Percentiles rank a stretch among this genome's conserved stretches.
Evolutionary conservation across 129 eudicot species (phyloP).

Genomic region (Ambrosia artemisiifolia): DNA sequence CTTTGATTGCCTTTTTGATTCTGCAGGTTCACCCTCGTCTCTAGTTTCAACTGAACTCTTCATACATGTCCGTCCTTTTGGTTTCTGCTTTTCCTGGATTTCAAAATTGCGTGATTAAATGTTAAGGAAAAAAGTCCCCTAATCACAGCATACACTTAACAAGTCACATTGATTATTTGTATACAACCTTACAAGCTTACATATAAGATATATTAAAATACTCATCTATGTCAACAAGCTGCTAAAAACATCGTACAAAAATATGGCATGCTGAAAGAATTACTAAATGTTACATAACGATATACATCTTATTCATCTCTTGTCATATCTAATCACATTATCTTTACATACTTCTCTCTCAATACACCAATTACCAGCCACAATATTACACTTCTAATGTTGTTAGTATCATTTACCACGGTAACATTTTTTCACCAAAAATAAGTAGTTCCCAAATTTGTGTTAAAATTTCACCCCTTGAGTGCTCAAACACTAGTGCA

Average conservation of each 20-base stretch:
- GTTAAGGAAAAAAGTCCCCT: background rate
- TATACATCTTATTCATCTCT: background rate
- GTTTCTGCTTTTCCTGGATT: conserved; percentile 35
- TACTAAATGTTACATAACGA: background rate
- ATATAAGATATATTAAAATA: background rate
- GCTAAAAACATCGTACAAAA: background rate
- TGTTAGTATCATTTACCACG: background rate
- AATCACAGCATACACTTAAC: background rate
- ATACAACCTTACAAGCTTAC: background rate
- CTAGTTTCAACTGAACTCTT: conserved; percentile 36
- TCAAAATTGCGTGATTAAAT: background rate
- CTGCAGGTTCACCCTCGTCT: conserved; percentile 38
- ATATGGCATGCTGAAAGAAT: background rate
- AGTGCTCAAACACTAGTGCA: background rate
- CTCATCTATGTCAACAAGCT: background rate
- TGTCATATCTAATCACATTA: background rate
- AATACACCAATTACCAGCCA: background rate
- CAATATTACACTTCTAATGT: background rate
- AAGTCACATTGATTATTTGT: background rate
- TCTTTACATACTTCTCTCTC: background rate
- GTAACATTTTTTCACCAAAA: background rate
- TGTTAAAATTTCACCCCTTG: background rate
- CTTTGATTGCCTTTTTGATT: conserved; percentile 45
- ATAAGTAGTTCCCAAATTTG: background rate
- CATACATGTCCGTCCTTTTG: conserved; percentile 35